Evolutionary conservation across 2,329 filamentous ascomycete genomes (phyloP).

Genomic region (Neopestalotiopsis sp.): DNA sequence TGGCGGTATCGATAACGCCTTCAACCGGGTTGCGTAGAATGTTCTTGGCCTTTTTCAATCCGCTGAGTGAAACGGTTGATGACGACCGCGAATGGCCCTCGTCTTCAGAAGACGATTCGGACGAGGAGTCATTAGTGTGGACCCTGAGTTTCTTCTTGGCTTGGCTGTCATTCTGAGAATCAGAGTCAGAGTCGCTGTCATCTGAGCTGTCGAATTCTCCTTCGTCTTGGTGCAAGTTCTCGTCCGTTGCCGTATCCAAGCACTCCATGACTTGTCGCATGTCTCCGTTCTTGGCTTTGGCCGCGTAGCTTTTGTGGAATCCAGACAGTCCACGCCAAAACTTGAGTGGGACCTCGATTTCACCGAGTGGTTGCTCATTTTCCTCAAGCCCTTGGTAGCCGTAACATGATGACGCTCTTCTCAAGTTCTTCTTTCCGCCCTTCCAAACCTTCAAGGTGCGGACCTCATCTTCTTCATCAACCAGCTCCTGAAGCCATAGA

Average conservation of each 20-base stretch:
- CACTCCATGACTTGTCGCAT: conserved; percentile 68
- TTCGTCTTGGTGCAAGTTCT: conserved; percentile 44
- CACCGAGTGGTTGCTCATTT: conserved; percentile 61
- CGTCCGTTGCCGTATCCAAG: conserved; percentile 64
- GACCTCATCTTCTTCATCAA: conserved; percentile 68
- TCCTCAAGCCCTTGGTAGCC: conserved; percentile 50
- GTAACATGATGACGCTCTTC: conserved; percentile 40
- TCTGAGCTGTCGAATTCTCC: conserved; percentile 26
- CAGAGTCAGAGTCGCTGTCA: conserved; percentile 18
- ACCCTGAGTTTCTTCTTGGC: conserved; percentile 36
- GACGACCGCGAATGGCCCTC: conserved; percentile 29
- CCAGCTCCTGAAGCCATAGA: conserved; percentile 72
- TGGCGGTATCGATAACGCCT: conserved; percentile 34
- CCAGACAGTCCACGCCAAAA: conserved; percentile 68
- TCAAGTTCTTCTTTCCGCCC: conserved; percentile 59
- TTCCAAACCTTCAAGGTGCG: conserved; percentile 70
- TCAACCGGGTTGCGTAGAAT: conserved; percentile 41
- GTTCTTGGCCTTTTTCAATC: conserved; percentile 39
- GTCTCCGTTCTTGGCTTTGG: conserved; percentile 55
- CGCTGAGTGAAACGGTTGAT: conserved; percentile 30
- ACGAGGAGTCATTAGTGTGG: conserved; percentile 40
- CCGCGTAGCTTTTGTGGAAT: conserved; percentile 61
- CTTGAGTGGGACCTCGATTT: conserved; percentile 60
- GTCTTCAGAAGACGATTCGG: conserved; percentile 39
- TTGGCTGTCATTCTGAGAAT: conserved; percentile 22